Conservation (phyloP, 208 protist genomes). For the Naegleria lovaniensis region DNA sequence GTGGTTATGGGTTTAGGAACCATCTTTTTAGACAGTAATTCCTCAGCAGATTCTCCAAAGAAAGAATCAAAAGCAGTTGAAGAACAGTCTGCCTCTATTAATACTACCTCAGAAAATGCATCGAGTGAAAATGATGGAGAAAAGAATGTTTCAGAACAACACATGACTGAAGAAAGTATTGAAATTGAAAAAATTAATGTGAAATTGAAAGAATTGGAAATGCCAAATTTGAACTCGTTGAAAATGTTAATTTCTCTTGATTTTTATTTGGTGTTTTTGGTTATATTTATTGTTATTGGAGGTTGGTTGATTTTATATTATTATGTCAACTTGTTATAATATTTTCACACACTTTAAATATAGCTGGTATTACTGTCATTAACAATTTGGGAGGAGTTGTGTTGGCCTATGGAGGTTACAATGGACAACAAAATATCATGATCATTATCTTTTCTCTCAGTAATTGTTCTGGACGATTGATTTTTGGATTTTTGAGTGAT, state of each 20-base stretch:
- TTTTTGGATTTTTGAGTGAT: conserved; percentile 11
- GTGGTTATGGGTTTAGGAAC: not conserved
- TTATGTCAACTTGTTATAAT: too few relatives aligned
- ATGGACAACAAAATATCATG: not conserved
- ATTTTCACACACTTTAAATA: too few relatives aligned
- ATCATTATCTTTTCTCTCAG: not conserved
- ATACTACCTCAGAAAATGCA: not conserved
- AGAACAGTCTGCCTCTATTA: too few relatives aligned
- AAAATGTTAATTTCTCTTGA: not conserved
- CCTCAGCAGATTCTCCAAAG: not conserved
- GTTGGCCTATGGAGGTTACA: not conserved
- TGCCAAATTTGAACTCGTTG: not conserved
- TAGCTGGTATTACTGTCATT: not conserved
- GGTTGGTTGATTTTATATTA: too few relatives aligned
- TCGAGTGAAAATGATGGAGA: not conserved
- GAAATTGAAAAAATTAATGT: not conserved
- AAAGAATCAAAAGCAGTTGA: not conserved
- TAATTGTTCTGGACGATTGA: conserved; percentile 5
- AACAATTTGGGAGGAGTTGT: conserved; percentile 12
- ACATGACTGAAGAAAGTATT: not conserved
- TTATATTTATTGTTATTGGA: not conserved
- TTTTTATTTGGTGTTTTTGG: not conserved
- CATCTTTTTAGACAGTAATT: not conserved
- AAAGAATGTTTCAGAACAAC: not conserved
- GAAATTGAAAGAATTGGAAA: not conserved